Evolutionary conservation across 1,139 yeast species (phyloP), one percentile per base, ranked within the genome.

Genomic region (Suhomyces atakaporum): DNA sequence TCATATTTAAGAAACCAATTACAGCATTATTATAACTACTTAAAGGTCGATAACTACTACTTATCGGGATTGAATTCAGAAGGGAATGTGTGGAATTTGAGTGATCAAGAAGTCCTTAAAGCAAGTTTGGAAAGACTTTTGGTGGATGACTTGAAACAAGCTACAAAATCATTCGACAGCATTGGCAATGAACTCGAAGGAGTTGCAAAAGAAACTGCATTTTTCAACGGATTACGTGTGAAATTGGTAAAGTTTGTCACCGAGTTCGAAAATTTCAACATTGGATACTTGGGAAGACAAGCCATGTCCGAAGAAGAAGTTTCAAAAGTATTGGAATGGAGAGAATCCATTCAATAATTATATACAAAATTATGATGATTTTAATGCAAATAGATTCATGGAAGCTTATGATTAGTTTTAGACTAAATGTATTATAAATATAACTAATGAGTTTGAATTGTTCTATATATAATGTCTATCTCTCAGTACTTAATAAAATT

Each of bases 111-210:
- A 46, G 50, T 77, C 23, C 44, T 76, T 1, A 44, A 57, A 23
- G 70, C 78, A 2, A 73, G 80, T 43, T 47, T 76, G 27, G 79
- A 75, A 42, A 62, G 84, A 30, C 75, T 76, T 14, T 52, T 79
- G 36, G 56, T 77, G 3, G 34, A 39, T 3, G 62, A 63, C 39
- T 39, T 64, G 22, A 50, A 53, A 19, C 29, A 37, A 6, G 55
- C 54, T n/a, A 37, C 50, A 5, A 42, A 48, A 8, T 20, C 39
- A 23, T 45, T 46, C 19, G 51, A 50, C 23, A 19, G 37, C 3
- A 44, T 46, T 13, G 35, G 43, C 12, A 53, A 47, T 27, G 51
- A 44, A 16, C 38, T 40, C 3, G 43, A 41, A 15, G 43, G 43
- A 36, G 31, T 42, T 13, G 35, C 27, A 16, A 34, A 45, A 16